phyloP scores from a whole-genome alignment of 2,329 filamentous ascomycete species.

The Claviceps pazoutovae region DNA sequence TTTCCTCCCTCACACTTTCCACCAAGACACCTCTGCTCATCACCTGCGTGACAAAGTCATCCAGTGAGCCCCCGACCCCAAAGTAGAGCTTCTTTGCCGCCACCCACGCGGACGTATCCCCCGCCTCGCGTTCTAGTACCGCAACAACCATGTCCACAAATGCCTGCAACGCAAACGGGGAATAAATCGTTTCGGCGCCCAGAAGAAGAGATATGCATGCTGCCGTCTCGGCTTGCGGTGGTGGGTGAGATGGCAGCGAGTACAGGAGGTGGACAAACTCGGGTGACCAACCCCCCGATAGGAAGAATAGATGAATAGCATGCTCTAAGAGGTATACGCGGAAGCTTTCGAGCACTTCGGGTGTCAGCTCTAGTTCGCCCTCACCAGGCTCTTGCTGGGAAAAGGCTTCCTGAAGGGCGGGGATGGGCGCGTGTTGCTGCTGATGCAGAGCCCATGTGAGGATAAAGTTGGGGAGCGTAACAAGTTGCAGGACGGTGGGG shows the following conservation, averaged over 20 bases:
- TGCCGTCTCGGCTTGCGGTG: neutral
- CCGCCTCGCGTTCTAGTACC: slow-evolving; percentile 37
- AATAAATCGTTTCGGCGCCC: slow-evolving; percentile 75
- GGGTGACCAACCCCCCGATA: slow-evolving; percentile 63
- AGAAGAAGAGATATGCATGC: slow-evolving; percentile 37
- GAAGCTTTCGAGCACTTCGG: slow-evolving; percentile 45
- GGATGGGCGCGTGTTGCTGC: slow-evolving; percentile 15
- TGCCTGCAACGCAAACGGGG: slow-evolving; percentile 51
- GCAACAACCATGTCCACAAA: slow-evolving; percentile 55
- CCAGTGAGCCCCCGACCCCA: slow-evolving; percentile 68
- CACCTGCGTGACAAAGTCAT: slow-evolving; percentile 51
- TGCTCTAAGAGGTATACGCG: slow-evolving; percentile 32
- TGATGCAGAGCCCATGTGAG: slow-evolving; percentile 49
- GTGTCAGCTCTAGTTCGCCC: slow-evolving; percentile 51
- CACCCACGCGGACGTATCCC: slow-evolving; percentile 47
- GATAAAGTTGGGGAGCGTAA: slow-evolving; percentile 66
- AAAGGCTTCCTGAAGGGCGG: slow-evolving; percentile 31
- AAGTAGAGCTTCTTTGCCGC: slow-evolving; percentile 74
- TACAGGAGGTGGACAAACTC: slow-evolving; percentile 49
- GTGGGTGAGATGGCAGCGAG: slow-evolving; percentile 7
- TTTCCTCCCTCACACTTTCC: slow-evolving; percentile 40
- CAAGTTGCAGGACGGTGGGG: slow-evolving; percentile 59
- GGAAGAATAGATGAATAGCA: slow-evolving; percentile 46
- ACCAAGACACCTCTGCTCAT: slow-evolving; percentile 34
- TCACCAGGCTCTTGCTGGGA: slow-evolving; percentile 20